Percentiles rank a stretch among this genome's conserved stretches.
phyloP scores from a whole-genome alignment of 1,284 basidiomycete genomes.

The Filobasidium uniguttulatum region DNA sequence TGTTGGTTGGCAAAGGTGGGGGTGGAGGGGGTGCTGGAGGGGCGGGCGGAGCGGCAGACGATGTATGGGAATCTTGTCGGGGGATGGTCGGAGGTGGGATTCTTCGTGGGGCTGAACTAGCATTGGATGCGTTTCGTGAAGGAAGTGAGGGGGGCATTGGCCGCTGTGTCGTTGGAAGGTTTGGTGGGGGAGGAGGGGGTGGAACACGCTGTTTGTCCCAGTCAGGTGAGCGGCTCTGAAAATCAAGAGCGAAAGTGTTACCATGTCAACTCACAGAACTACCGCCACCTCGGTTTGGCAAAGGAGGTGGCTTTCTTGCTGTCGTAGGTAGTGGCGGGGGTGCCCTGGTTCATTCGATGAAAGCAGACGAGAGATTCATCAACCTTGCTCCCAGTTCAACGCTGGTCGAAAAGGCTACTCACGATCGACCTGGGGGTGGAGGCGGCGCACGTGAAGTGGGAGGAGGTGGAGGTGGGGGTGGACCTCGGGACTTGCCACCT shows the following conservation, averaged over 20 bases:
- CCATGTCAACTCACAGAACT: slow-evolving; percentile 7
- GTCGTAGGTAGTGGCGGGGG: slow-evolving; percentile 6
- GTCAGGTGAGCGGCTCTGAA: not conserved
- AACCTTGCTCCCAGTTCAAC: not conserved
- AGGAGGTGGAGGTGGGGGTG: slow-evolving; percentile 36
- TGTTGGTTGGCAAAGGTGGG: slow-evolving; percentile 4
- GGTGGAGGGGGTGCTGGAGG: slow-evolving; percentile 18
- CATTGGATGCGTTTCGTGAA: slow-evolving; percentile 20
- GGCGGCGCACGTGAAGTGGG: slow-evolving; percentile 24
- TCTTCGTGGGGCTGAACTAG: slow-evolving; percentile 36
- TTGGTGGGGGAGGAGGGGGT: slow-evolving; percentile 35
- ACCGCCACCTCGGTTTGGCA: not conserved
- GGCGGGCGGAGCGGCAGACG: not conserved
- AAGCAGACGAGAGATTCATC: not conserved
- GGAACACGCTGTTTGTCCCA: slow-evolving; percentile 15
- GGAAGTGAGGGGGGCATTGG: slow-evolving; percentile 22
- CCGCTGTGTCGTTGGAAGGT: slow-evolving; percentile 21
- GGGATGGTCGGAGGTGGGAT: slow-evolving; percentile 32
- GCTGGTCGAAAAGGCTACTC: not conserved
- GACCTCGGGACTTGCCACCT: slow-evolving; percentile 5
- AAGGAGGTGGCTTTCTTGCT: not conserved
- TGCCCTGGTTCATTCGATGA: not conserved
- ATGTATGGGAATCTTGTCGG: slow-evolving; percentile 24
- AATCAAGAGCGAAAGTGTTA: not conserved
- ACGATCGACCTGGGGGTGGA: not conserved